These are phyloP conservation scores for Pueraria montana DNA, from an alignment of 306 rosid genomes.

Conservation along the genomic window DNA sequence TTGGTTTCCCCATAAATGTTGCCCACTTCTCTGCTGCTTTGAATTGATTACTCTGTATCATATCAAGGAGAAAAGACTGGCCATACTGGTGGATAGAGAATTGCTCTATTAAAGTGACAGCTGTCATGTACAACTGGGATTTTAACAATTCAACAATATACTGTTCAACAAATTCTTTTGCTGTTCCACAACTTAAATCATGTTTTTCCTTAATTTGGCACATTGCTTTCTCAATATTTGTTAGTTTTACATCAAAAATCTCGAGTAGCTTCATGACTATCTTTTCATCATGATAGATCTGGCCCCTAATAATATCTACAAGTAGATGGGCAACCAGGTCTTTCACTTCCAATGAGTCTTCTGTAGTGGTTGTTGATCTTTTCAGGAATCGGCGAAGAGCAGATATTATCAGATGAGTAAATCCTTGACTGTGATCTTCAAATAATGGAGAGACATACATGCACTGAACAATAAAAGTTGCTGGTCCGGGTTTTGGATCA, in stretches of 20 bases:
- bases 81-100: slow-evolving; percentile 74
- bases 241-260: slow-evolving; percentile 71
- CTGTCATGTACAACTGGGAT: slow-evolving; percentile 69
- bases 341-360: slow-evolving; percentile 63
- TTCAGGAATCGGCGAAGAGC: slow-evolving; percentile 75
- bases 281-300: slow-evolving; percentile 74
- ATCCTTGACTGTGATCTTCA: slow-evolving; percentile 74
- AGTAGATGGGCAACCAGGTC: slow-evolving; percentile 77
- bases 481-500: slow-evolving; percentile 89
- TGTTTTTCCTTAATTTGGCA: slow-evolving; percentile 55
- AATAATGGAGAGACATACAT: slow-evolving; percentile 79
- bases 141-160: slow-evolving; percentile 70
- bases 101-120: slow-evolving; percentile 86
- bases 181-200: slow-evolving; percentile 57
- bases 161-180: slow-evolving; percentile 66
- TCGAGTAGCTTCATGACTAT: slow-evolving; percentile 79
- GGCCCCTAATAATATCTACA: slow-evolving; percentile 75
- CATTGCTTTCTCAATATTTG: slow-evolving; percentile 71
- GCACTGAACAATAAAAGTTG: slow-evolving; percentile 82
- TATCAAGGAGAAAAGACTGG: slow-evolving; percentile 71
- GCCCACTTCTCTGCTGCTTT: slow-evolving; percentile 99
- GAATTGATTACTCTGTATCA: slow-evolving; percentile 76
- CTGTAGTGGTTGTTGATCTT: slow-evolving; percentile 51
- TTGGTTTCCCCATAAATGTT: slow-evolving; percentile 84
- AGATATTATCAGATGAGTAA: slow-evolving; percentile 88